Conservation (phyloP, 257 asterid genomes). For the Primulina huaijiensis region DNA sequence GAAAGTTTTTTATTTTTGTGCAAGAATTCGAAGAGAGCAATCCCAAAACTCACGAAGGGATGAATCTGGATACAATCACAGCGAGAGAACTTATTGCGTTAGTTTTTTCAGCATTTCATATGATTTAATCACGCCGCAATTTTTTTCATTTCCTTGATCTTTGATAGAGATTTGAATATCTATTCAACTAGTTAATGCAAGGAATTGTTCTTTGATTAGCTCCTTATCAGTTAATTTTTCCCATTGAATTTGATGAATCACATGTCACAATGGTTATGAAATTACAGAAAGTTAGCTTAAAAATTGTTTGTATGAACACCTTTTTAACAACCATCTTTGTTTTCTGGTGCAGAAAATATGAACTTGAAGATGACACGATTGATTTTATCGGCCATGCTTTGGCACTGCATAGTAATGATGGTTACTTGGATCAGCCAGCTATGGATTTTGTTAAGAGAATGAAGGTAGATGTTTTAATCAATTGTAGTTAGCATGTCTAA, state of each 20-base stretch:
- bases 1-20: slow-evolving; percentile 87
- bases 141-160: slow-evolving; percentile 9
- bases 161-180: background rate
- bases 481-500: background rate
- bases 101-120: slow-evolving; percentile 27
- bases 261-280: background rate
- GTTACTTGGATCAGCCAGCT: slow-evolving; percentile 89
- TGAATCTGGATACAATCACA: slow-evolving; percentile 69
- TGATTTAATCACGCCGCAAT: background rate
- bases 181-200: background rate
- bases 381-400: slow-evolving; percentile 93
- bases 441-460: slow-evolving; percentile 75
- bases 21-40: slow-evolving; percentile 83
- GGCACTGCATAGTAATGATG: slow-evolving; percentile 72
- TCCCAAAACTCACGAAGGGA: slow-evolving; percentile 82
- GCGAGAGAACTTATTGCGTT: slow-evolving; percentile 76
- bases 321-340: slow-evolving; percentile 9
- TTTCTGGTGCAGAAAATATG: slow-evolving; percentile 70
- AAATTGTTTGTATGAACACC: background rate
- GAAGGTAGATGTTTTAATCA: slow-evolving; percentile 48
- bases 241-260: background rate
- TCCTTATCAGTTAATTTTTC: background rate
- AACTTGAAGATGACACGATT: slow-evolving; percentile 85
- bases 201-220: background rate
- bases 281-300: background rate